Conservation (phyloP, 768 basidiomycete genomes). For the Leccinum truebloodii region DNA sequence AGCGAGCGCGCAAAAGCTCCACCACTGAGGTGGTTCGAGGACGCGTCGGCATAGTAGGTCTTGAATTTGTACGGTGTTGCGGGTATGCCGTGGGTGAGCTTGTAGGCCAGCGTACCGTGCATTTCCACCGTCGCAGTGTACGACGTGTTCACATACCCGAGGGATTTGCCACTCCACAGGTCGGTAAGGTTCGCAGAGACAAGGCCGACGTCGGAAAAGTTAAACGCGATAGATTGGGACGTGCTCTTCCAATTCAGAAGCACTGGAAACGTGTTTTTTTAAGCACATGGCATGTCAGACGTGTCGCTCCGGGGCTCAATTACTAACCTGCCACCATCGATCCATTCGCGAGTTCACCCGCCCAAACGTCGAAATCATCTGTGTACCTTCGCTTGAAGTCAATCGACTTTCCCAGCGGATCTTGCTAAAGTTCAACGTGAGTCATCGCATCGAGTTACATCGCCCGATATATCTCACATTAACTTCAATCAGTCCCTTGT, state of each 20-base stretch:
- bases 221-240: neutral
- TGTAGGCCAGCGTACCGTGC: slow-evolving; percentile 8
- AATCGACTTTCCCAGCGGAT: slow-evolving; percentile 11
- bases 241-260: slow-evolving; percentile 9
- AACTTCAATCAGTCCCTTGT: slow-evolving; percentile 8
- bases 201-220: slow-evolving; percentile 9
- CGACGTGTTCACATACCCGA: neutral
- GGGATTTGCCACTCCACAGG: slow-evolving; percentile 4
- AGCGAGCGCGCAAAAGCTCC: neutral
- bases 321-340: slow-evolving; percentile 12
- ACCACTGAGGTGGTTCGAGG: slow-evolving; percentile 7
- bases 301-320: neutral
- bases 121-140: neutral
- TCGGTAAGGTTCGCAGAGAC: slow-evolving; percentile 6
- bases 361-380: slow-evolving; percentile 12
- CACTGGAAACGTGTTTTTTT: slow-evolving; percentile 1
- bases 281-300: neutral
- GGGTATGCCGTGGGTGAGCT: neutral
- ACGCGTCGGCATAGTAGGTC: slow-evolving; percentile 1
- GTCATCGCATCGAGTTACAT: neutral
- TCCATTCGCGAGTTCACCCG: slow-evolving; percentile 10
- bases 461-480: slow-evolving; percentile 2
- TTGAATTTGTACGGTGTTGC: neutral
- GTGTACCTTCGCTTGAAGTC: slow-evolving; percentile 14
- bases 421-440: slow-evolving; percentile 13